Conservation (phyloP, 805 yeast species). For the Nakazawaea wyomingensis region DNA sequence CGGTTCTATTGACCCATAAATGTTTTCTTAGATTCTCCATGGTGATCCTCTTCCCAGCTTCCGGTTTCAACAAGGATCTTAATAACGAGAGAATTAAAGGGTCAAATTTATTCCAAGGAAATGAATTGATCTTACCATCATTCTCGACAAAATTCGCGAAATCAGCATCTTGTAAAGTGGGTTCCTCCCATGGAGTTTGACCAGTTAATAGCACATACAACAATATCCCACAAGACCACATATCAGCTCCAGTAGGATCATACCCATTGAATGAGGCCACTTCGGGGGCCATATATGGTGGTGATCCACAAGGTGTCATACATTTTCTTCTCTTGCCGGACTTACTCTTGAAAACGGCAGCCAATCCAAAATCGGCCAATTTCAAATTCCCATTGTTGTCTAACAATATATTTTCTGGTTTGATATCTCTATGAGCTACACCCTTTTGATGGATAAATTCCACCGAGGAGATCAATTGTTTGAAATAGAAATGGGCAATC, state of each 20-base stretch:
- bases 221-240: constrained; percentile 69
- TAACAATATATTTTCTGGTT: constrained; percentile 63
- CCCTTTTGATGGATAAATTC: constrained; percentile 57
- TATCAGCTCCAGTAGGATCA: constrained; percentile 52
- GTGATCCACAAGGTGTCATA: constrained; percentile 60
- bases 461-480: constrained; percentile 58
- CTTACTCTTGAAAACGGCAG: constrained; percentile 50
- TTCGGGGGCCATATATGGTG: constrained; percentile 80
- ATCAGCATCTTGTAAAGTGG: constrained; percentile 46
- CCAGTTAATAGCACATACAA: constrained; percentile 60
- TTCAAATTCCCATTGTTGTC: constrained; percentile 63
- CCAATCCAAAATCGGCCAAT: constrained; percentile 75
- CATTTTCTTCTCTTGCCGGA: constrained; percentile 43
- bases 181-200: constrained; percentile 70
- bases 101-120: constrained; percentile 54
- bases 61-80: constrained; percentile 45
- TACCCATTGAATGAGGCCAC: constrained; percentile 43
- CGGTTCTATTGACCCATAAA: constrained; percentile 48
- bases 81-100: constrained; percentile 44
- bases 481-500: constrained; percentile 63
- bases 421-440: constrained; percentile 63
- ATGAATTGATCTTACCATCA: constrained; percentile 39
- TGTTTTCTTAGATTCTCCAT: constrained; percentile 40
- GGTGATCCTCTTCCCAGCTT: constrained; percentile 38
- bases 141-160: constrained; percentile 34